These are phyloP conservation scores for Knoxia roxburghii DNA, from an alignment of 257 asterid species.

Conservation along the genomic window DNA sequence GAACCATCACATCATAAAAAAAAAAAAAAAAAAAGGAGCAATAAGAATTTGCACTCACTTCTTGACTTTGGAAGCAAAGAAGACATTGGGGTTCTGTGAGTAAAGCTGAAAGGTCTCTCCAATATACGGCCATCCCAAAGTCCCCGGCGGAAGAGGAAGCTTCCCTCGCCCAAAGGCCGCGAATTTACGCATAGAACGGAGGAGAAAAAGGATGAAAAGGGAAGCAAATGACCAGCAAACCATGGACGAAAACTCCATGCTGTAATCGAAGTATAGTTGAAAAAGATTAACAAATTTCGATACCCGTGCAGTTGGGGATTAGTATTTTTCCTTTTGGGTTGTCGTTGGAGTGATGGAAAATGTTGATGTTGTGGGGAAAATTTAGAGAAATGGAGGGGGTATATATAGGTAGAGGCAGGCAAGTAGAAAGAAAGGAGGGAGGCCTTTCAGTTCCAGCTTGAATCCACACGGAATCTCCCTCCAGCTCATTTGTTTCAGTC, in stretches of 20 bases:
- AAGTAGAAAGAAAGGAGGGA: neutral
- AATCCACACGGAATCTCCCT: slow-evolving; percentile 25
- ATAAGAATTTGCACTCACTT: slow-evolving; percentile 19
- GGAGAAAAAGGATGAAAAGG: slow-evolving; percentile 11
- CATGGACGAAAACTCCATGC: slow-evolving; percentile 23
- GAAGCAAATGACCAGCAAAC: neutral
- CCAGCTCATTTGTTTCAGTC: slow-evolving; percentile 22
- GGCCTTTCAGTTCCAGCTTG: slow-evolving; percentile 24
- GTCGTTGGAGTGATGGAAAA: neutral
- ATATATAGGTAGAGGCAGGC: slow-evolving; percentile 17
- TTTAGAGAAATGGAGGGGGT: slow-evolving; percentile 5
- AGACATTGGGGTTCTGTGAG: slow-evolving; percentile 37
- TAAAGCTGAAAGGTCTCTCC: slow-evolving; percentile 38
- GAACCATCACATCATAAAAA: neutral
- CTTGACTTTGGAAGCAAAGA: slow-evolving; percentile 33
- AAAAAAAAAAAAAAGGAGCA: neutral
- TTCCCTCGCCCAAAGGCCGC: slow-evolving; percentile 1
- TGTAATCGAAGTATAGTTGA: neutral
- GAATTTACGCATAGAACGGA: slow-evolving; percentile 12
- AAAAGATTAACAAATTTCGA: neutral
- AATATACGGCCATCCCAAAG: slow-evolving; percentile 41
- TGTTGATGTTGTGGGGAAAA: slow-evolving; percentile 10
- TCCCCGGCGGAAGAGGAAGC: slow-evolving; percentile 37
- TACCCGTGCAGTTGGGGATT: neutral
- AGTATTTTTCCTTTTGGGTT: neutral